Evolutionary conservation across 495 filamentous ascomycete species (phyloP).

Genomic region (Aspergillus campestris): DNA sequence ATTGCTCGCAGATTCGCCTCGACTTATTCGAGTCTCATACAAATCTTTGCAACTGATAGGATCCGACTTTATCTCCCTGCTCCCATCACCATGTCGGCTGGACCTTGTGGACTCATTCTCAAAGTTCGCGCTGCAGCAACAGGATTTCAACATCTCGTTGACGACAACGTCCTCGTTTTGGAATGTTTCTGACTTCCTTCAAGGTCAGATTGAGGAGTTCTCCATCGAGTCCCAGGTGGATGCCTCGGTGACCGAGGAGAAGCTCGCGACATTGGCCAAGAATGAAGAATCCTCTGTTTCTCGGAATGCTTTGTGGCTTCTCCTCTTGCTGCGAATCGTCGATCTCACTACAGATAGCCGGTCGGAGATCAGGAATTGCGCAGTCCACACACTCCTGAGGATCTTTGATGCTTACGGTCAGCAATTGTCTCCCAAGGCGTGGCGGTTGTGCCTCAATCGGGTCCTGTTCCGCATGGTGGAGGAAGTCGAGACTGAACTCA

Average conservation of each 20-base stretch:
- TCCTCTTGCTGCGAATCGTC: constrained; percentile 69
- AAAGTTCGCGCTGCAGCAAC: constrained; percentile 74
- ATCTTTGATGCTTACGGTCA: constrained; percentile 91
- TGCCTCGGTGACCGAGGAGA: constrained; percentile 31
- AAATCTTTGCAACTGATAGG: constrained; percentile 84
- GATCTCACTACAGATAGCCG: constrained; percentile 68
- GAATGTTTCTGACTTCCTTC: constrained; percentile 84
- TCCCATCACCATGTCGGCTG: constrained; percentile 71
- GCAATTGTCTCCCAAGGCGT: constrained; percentile 66
- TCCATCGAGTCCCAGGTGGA: constrained; percentile 36
- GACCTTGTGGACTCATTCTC: constrained; percentile 82
- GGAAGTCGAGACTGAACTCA: constrained; percentile 25
- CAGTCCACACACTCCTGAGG: constrained; percentile 79
- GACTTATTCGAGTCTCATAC: constrained; percentile 76
- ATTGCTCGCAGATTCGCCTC: constrained; percentile 50
- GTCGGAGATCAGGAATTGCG: constrained; percentile 83
- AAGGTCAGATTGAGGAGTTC: constrained; percentile 36
- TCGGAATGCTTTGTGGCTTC: constrained; percentile 66
- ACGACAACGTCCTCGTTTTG: constrained; percentile 93
- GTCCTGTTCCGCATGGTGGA: constrained; percentile 71
- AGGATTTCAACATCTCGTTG: constrained; percentile 91
- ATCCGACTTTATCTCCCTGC: constrained; percentile 77
- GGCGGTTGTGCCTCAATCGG: constrained; percentile 72
- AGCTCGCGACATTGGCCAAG: constrained; percentile 26
- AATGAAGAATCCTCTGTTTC: constrained; percentile 32